phyloP scores from a whole-genome alignment of 768 basidiomycete genomes.

The Lentinula aciculospora region DNA sequence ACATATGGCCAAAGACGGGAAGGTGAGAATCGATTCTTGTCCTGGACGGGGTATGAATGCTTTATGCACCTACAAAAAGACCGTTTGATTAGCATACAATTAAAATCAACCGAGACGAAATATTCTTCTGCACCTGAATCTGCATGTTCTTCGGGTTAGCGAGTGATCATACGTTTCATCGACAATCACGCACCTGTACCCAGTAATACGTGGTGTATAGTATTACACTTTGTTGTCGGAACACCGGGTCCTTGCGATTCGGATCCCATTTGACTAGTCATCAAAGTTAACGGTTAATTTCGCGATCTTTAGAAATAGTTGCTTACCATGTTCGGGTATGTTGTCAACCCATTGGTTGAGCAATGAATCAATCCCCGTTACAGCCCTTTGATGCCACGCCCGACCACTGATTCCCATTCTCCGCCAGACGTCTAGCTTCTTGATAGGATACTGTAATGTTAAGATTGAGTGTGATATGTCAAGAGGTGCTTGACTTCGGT shows the following conservation, averaged over 20 bases:
- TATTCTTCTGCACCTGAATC: constrained; percentile 1
- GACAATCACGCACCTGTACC: constrained; percentile 1
- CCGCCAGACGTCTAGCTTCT: constrained; percentile 5
- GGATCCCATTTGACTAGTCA: constrained; percentile 37
- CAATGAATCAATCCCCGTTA: constrained; percentile 33
- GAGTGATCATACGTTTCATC: not conserved
- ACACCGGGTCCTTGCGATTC: constrained; percentile 25
- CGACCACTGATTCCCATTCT: not conserved
- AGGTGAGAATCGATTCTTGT: constrained; percentile 34
- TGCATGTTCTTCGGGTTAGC: not conserved
- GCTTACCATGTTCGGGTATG: constrained; percentile 35
- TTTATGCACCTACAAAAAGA: constrained; percentile 17
- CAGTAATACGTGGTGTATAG: constrained; percentile 44
- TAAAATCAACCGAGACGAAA: not conserved
- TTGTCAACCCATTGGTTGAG: constrained; percentile 53
- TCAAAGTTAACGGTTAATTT: not conserved
- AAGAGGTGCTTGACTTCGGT: not conserved
- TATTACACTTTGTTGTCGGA: constrained; percentile 41
- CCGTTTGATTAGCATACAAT: not conserved
- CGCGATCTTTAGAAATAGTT: not conserved
- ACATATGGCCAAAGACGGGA: constrained; percentile 45
- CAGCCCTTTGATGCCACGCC: constrained; percentile 6
- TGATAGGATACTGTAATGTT: constrained; percentile 5
- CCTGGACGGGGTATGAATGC: constrained; percentile 19
- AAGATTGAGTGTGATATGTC: not conserved